Evolutionary conservation across 1,284 basidiomycete genomes (phyloP).

Genomic region (Sporisorium scitamineum): DNA sequence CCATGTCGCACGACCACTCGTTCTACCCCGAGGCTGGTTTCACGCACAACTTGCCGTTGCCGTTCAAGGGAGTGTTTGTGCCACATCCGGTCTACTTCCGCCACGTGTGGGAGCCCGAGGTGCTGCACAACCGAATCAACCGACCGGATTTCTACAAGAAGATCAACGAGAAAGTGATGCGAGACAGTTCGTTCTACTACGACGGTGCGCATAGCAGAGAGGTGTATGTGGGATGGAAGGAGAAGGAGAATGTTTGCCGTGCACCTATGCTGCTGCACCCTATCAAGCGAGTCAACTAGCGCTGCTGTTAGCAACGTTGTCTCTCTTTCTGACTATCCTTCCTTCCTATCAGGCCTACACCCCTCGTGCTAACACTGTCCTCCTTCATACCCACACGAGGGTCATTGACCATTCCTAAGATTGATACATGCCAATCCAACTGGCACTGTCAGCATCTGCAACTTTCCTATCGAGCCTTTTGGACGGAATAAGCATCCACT

Average conservation of each 20-base stretch:
- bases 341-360: neutral
- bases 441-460: conserved; percentile 14
- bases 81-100: conserved; percentile 69
- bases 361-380: conserved; percentile 7
- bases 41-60: conserved; percentile 66
- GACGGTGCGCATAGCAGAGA: conserved; percentile 66
- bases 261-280: conserved; percentile 67
- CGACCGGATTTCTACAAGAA: conserved; percentile 68
- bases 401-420: neutral
- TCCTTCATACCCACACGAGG: conserved; percentile 39
- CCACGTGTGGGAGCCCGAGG: conserved; percentile 66
- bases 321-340: neutral
- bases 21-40: conserved; percentile 68
- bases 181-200: conserved; percentile 68
- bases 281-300: conserved; percentile 64
- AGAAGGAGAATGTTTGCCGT: conserved; percentile 65
- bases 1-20: conserved; percentile 64
- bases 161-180: conserved; percentile 68
- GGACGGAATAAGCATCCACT: conserved; percentile 20
- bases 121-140: conserved; percentile 66
- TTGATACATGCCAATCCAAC: neutral
- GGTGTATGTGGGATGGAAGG: conserved; percentile 68
- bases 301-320: neutral
- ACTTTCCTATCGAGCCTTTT: conserved; percentile 8
- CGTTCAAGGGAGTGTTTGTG: conserved; percentile 69